Percentiles rank a stretch among this genome's conserved stretches.
These are phyloP conservation scores for Lactarius tabidus DNA, from an alignment of 768 basidiomycete species.

Conservation along the genomic window DNA sequence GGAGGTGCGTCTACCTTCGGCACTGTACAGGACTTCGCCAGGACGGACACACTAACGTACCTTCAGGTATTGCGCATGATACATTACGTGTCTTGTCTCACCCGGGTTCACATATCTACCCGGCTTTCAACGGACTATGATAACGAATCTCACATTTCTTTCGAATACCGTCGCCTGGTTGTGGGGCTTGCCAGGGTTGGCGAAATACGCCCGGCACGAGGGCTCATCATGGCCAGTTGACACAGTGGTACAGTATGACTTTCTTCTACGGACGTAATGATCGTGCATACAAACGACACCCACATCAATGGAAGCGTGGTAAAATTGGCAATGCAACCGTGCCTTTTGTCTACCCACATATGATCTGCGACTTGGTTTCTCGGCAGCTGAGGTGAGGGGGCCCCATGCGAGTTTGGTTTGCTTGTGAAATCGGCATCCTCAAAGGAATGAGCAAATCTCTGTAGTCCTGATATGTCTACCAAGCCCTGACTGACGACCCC, in stretches of 20 bases:
- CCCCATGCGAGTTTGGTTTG: too few species aligned
- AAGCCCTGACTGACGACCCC: neutral
- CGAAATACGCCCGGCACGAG: neutral
- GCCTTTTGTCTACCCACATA: neutral
- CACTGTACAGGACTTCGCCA: neutral
- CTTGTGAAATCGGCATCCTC: too few species aligned
- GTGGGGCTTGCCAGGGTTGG: neutral
- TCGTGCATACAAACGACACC: neutral
- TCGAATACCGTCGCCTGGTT: neutral
- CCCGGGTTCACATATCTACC: neutral
- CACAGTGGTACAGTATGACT: neutral
- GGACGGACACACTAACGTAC: neutral
- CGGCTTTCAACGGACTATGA: constrained; percentile 3
- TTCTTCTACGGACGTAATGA: neutral
- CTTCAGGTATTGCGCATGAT: constrained; percentile 24
- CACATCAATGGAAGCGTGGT: neutral
- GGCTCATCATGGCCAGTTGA: neutral
- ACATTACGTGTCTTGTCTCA: neutral
- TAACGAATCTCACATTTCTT: neutral
- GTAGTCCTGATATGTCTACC: neutral
- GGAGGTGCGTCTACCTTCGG: constrained; percentile 48
- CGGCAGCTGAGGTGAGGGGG: neutral
- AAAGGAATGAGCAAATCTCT: neutral
- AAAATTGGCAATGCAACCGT: neutral
- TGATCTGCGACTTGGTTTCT: neutral